These are phyloP conservation scores for Dentipellis sp. DNA, from an alignment of 768 basidiomycete species.

Conservation along the genomic window DNA sequence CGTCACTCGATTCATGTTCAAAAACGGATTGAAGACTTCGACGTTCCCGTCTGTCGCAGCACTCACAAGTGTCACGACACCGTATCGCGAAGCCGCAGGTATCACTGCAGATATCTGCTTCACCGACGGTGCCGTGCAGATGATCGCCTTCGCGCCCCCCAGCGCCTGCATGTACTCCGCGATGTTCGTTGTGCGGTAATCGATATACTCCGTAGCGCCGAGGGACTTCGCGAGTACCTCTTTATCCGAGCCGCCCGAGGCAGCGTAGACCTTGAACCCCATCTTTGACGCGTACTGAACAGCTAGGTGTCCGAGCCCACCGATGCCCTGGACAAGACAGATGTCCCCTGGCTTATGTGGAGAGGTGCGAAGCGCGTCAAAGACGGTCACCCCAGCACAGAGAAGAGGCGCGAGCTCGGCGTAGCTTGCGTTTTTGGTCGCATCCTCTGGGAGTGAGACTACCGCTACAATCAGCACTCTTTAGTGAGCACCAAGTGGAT, in stretches of 20 bases:
- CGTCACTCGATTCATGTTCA: slow-evolving; percentile 7
- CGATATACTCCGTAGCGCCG: slow-evolving; percentile 23
- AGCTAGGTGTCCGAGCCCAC: slow-evolving; percentile 19
- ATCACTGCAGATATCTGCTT: neutral
- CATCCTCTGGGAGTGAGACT: slow-evolving; percentile 8
- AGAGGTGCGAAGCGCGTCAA: slow-evolving; percentile 14
- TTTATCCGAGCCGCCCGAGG: slow-evolving; percentile 18
- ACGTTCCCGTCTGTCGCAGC: slow-evolving; percentile 7
- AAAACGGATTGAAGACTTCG: slow-evolving; percentile 3
- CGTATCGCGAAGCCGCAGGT: neutral
- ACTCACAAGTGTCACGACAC: slow-evolving; percentile 6
- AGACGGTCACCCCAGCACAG: slow-evolving; percentile 22
- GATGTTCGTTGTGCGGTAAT: slow-evolving; percentile 9
- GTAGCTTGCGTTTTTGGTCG: slow-evolving; percentile 8
- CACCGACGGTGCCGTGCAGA: slow-evolving; percentile 14
- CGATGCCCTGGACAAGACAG: slow-evolving; percentile 23
- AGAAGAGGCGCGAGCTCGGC: slow-evolving; percentile 12
- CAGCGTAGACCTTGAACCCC: slow-evolving; percentile 21
- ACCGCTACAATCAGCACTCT: neutral
- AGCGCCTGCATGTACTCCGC: slow-evolving; percentile 19
- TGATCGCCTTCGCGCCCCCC: slow-evolving; percentile 23
- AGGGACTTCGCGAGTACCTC: slow-evolving; percentile 18
- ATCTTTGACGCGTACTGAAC: slow-evolving; percentile 19
- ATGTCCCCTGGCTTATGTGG: slow-evolving; percentile 18
- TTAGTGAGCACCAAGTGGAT: neutral